Evolutionary conservation across 2,329 filamentous ascomycete species (phyloP).

Genomic region (Verticillium longisporum): DNA sequence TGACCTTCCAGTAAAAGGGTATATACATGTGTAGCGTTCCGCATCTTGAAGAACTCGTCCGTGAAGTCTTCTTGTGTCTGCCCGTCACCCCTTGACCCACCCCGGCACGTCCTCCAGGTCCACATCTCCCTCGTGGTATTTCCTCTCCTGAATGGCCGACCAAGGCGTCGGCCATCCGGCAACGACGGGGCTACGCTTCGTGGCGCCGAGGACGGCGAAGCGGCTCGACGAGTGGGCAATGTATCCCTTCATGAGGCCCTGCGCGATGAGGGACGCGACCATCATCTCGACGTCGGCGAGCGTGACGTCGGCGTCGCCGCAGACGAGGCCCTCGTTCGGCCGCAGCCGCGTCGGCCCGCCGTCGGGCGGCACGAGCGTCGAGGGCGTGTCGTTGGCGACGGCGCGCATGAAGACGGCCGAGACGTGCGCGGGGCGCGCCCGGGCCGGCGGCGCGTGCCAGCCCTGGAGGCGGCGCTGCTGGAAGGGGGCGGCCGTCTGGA

Average conservation of each 20-base stretch:
- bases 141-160: conserved; percentile 57
- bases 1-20: no score
- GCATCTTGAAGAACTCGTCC: no score
- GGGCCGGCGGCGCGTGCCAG: conserved; percentile 34
- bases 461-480: conserved; percentile 59
- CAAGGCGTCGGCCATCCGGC: conserved; percentile 74
- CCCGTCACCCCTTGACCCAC: conserved; percentile 53
- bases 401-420: conserved; percentile 45
- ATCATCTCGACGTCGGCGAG: conserved; percentile 68
- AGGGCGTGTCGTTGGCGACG: conserved; percentile 37
- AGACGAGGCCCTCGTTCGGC: conserved; percentile 54
- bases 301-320: conserved; percentile 54
- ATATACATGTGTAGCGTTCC: no score
- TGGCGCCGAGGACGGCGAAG: conserved; percentile 76
- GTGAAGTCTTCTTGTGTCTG: neutral
- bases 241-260: conserved; percentile 78
- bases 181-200: conserved; percentile 52
- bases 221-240: conserved; percentile 69
- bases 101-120: conserved; percentile 66
- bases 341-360: conserved; percentile 40
- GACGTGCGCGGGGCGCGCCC: conserved; percentile 32
- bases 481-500: conserved; percentile 57
- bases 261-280: conserved; percentile 68
- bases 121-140: conserved; percentile 44
- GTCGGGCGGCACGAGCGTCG: conserved; percentile 39